phyloP scores from a whole-genome alignment of 2,329 filamentous ascomycete species.

The Nothopassalora personata region DNA sequence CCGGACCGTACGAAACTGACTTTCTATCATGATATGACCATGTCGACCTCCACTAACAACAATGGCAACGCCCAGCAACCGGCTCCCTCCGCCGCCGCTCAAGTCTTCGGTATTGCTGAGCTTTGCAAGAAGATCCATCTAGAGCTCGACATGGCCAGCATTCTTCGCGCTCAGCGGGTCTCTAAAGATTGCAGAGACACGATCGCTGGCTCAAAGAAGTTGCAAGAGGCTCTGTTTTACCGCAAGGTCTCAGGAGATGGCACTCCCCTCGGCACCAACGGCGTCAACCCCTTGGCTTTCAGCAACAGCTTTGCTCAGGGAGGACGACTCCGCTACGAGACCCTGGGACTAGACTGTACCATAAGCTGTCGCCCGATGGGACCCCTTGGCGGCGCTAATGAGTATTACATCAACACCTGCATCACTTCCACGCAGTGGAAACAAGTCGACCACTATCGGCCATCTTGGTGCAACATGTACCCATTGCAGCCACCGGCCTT shows the following conservation, averaged over 20 bases:
- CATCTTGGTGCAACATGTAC: neutral
- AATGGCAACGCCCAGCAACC: neutral
- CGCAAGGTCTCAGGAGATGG: neutral
- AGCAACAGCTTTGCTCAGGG: neutral
- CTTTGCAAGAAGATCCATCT: conserved; percentile 3
- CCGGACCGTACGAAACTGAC: too few species aligned
- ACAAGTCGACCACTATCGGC: neutral
- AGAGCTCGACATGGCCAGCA: neutral
- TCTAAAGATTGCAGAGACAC: neutral
- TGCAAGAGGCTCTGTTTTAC: neutral
- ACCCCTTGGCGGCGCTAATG: neutral
- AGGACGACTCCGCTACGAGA: neutral
- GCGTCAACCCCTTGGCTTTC: neutral
- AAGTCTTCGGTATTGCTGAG: conserved; percentile 1
- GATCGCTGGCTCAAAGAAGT: neutral
- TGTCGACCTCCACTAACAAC: neutral
- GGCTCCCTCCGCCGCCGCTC: neutral
- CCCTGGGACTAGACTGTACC: neutral
- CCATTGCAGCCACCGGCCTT: neutral
- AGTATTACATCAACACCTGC: neutral
- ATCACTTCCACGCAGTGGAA: neutral
- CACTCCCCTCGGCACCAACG: neutral
- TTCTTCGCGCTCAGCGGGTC: conserved; percentile 7
- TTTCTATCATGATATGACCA: neutral
- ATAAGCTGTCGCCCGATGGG: neutral